These are phyloP conservation scores for Aspergillus fumigatiaffinis DNA, from an alignment of 2,329 filamentous ascomycete species.

Conservation along the genomic window DNA sequence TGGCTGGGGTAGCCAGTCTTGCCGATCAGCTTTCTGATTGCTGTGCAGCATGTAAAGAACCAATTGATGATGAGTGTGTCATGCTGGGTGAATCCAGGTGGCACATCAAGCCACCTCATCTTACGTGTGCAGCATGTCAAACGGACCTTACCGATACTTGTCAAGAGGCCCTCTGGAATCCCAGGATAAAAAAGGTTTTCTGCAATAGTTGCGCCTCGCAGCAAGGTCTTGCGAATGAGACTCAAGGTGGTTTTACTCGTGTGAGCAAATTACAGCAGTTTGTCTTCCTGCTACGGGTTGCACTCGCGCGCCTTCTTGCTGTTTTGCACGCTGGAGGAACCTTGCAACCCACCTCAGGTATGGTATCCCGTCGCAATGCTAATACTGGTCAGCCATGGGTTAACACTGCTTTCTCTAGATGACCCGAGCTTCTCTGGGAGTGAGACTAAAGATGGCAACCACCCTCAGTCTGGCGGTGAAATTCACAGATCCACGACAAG, in stretches of 20 bases:
- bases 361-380: conserved; percentile 17
- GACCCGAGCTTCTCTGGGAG: conserved; percentile 66
- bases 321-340: conserved; percentile 81
- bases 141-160: conserved; percentile 67
- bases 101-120: conserved; percentile 68
- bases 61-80: conserved; percentile 92
- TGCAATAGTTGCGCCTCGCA: conserved; percentile 63
- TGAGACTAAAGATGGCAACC: conserved; percentile 62
- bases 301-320: conserved; percentile 80
- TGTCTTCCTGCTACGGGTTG: conserved; percentile 86
- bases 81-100: conserved; percentile 71
- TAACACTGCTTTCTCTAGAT: conserved; percentile 43
- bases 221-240: conserved; percentile 51
- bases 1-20: conserved; percentile 61
- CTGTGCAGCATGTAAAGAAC: conserved; percentile 74
- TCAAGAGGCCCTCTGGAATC: conserved; percentile 67
- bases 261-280: conserved; percentile 91
- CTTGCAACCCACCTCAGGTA: conserved; percentile 66
- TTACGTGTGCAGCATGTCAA: conserved; percentile 66
- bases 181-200: conserved; percentile 63
- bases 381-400: background rate
- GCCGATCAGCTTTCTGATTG: conserved; percentile 78
- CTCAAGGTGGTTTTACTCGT: conserved; percentile 61
- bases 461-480: conserved; percentile 46
- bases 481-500: conserved; percentile 61